Conservation (phyloP, 164 flowering plant species). For the Dillenia suffruticosa region DNA sequence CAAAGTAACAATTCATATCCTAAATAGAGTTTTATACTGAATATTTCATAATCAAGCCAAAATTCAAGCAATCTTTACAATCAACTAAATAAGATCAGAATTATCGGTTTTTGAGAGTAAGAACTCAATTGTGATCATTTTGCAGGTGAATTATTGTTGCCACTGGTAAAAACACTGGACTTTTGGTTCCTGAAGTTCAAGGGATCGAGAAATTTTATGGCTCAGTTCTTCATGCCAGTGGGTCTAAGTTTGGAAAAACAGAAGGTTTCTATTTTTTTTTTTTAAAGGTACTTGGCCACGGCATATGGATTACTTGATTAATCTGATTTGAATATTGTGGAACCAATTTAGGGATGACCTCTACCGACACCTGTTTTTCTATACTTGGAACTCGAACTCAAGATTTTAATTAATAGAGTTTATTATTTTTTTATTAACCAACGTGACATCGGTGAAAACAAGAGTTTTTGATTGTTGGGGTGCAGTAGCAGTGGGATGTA, state of each 20-base stretch:
- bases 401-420: too few relatives aligned
- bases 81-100: conserved; percentile 48
- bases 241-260: conserved; percentile 65
- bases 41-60: conserved; percentile 52
- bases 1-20: conserved; percentile 66
- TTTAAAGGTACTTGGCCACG: too few relatives aligned
- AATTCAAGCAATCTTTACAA: conserved; percentile 47
- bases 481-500: conserved; percentile 99
- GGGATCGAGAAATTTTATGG: conserved; percentile 69
- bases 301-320: neutral
- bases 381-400: too few relatives aligned
- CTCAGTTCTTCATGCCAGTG: conserved; percentile 57
- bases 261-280: conserved; percentile 8
- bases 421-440: too few relatives aligned
- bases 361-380: too few relatives aligned
- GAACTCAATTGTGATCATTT: conserved; percentile 39
- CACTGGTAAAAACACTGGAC: conserved; percentile 89
- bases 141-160: conserved; percentile 76
- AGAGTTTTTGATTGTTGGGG: conserved; percentile 81
- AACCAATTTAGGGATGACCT: too few relatives aligned
- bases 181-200: conserved; percentile 53
- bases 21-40: conserved; percentile 82
- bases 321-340: too few relatives aligned
- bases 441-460: too few relatives aligned
- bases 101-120: conserved; percentile 53